Conservation (phyloP, 2,329 filamentous ascomycete species). For the Helotiales sp. region DNA sequence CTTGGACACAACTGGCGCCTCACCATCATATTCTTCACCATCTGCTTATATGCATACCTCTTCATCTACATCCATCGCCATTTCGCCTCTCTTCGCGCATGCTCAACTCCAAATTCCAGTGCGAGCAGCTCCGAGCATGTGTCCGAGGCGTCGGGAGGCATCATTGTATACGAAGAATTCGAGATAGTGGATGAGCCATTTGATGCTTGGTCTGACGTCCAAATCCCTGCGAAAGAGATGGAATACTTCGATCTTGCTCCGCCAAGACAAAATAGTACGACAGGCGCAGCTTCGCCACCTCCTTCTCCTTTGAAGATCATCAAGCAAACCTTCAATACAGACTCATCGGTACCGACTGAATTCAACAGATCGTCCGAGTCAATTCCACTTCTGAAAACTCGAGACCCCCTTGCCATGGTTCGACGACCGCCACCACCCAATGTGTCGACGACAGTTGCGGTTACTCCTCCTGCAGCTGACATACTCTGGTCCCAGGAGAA, state of each 20-base stretch:
- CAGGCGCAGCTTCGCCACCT: constrained; percentile 1
- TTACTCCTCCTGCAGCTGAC: background rate
- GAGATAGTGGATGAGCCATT: constrained; percentile 19
- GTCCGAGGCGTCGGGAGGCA: background rate
- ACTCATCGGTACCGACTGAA: background rate
- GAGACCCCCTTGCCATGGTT: constrained; percentile 24
- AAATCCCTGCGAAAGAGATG: constrained; percentile 3
- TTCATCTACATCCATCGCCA: constrained; percentile 43
- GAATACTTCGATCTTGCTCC: constrained; percentile 6
- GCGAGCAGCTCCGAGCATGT: background rate
- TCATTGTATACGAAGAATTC: constrained; percentile 23
- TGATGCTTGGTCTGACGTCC: constrained; percentile 6
- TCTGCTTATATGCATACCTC: constrained; percentile 46
- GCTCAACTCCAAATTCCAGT: background rate
- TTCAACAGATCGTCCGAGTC: background rate
- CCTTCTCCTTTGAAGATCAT: constrained; percentile 17
- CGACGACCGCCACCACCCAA: constrained; percentile 14
- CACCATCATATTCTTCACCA: constrained; percentile 44
- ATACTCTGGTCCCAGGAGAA: constrained; percentile 10
- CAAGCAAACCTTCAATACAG: constrained; percentile 17
- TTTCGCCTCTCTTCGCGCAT: constrained; percentile 21
- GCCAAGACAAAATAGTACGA: background rate
- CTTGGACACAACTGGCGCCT: constrained; percentile 48
- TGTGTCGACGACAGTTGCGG: background rate
- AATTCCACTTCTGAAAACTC: constrained; percentile 16